phyloP scores from a whole-genome alignment of 495 filamentous ascomycete species.

The Penicillium salamii region DNA sequence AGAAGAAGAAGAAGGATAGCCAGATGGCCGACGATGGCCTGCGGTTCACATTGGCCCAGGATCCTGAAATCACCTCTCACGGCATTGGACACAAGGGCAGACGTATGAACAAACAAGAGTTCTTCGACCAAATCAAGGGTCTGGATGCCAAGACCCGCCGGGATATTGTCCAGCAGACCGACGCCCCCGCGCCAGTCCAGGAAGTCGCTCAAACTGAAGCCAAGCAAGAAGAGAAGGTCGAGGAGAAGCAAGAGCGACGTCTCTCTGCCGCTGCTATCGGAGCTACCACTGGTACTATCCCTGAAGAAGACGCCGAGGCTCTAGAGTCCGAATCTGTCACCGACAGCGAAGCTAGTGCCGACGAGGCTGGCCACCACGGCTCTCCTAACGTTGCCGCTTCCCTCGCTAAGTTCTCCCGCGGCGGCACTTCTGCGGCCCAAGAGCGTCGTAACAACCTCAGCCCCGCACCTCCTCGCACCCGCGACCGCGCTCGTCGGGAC shows the following conservation, averaged over 20 bases:
- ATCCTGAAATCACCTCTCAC: constrained; percentile 25
- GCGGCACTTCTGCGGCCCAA: constrained; percentile 41
- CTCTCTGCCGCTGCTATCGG: constrained; percentile 20
- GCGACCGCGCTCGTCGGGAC: constrained; percentile 40
- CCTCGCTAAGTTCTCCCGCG: constrained; percentile 40
- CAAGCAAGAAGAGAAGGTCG: constrained; percentile 26
- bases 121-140: constrained; percentile 77
- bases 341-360: constrained; percentile 30
- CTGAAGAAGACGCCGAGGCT: constrained; percentile 20
- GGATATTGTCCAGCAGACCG: constrained; percentile 66
- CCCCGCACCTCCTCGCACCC: constrained; percentile 20
- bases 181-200: constrained; percentile 59
- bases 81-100: constrained; percentile 54
- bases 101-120: constrained; percentile 87
- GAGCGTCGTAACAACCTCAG: constrained; percentile 45
- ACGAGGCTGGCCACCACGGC: constrained; percentile 22
- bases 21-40: constrained; percentile 73
- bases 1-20: constrained; percentile 35
- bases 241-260: constrained; percentile 28
- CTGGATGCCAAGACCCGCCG: constrained; percentile 74
- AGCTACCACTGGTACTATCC: constrained; percentile 13
- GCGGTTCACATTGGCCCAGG: constrained; percentile 74
- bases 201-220: constrained; percentile 50
- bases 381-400: constrained; percentile 46
- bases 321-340: constrained; percentile 26